Conservation (phyloP, 208 protist species). For the Crithidia thermophila region DNA sequence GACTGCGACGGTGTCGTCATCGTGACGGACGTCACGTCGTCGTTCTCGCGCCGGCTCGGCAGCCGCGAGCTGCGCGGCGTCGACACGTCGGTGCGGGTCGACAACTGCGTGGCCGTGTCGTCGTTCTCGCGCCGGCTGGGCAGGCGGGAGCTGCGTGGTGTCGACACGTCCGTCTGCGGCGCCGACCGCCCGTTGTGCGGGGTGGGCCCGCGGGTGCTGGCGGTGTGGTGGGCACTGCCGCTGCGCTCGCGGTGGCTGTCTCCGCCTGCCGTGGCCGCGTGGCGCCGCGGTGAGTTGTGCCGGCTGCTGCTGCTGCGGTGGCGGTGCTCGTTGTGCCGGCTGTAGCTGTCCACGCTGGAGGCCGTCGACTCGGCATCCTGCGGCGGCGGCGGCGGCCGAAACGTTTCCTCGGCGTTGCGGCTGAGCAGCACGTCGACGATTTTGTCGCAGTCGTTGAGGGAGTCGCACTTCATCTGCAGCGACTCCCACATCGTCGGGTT, state of each 20-base stretch:
- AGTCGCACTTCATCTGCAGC: conserved; percentile 54
- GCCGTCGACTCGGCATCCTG: conserved; percentile 13
- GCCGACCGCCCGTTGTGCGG: too few relatives aligned
- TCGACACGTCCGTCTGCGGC: conserved; percentile 23
- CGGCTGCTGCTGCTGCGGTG: conserved; percentile 23
- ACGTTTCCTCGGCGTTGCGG: conserved; percentile 45
- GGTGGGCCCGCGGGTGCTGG: conserved; percentile 5
- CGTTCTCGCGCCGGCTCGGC: conserved; percentile 29
- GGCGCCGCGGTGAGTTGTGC: conserved; percentile 2
- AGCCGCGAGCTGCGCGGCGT: conserved; percentile 44
- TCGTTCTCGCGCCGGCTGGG: conserved; percentile 33
- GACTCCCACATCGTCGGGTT: conserved; percentile 56
- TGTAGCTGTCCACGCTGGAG: conserved; percentile 35
- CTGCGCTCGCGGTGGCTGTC: conserved; percentile 15
- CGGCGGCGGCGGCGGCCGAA: conserved; percentile 28
- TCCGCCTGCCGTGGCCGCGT: too few relatives aligned
- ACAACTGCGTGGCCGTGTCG: conserved; percentile 20
- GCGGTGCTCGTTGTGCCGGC: conserved; percentile 27
- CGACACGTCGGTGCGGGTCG: conserved; percentile 21
- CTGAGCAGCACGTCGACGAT: conserved; percentile 53
- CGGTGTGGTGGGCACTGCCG: conserved; percentile 7
- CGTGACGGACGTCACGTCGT: conserved; percentile 20
- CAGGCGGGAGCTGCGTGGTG: conserved; percentile 33
- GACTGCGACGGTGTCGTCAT: conserved; percentile 35
- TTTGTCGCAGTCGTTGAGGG: conserved; percentile 37